These are phyloP conservation scores for Camellia sinensis DNA, from an alignment of 148 eudicot species.

Conservation along the genomic window DNA sequence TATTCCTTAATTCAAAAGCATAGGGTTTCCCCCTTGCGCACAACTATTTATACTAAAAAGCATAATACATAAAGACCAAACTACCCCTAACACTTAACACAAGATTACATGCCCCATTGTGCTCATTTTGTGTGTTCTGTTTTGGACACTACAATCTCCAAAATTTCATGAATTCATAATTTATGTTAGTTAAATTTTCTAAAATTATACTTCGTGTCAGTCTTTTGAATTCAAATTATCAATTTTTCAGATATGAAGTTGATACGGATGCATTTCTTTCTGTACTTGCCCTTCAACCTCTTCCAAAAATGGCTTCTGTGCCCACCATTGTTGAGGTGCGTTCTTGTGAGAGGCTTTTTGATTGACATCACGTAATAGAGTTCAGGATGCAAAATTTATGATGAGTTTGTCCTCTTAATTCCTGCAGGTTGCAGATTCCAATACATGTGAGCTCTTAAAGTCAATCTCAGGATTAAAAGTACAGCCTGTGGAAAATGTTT, in stretches of 20 bases:
- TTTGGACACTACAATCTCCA: background rate
- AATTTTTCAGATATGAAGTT: constrained; percentile 73
- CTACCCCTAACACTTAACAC: no score
- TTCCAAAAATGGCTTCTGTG: constrained; percentile 55
- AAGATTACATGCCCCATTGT: background rate
- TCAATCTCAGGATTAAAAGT: constrained; percentile 91
- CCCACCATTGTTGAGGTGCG: constrained; percentile 92
- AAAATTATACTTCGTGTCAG: background rate
- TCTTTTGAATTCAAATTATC: background rate
- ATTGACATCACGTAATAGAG: background rate
- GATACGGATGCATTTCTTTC: constrained; percentile 95
- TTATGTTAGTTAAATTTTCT: background rate
- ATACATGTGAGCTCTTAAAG: constrained; percentile 82
- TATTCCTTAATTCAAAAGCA: no score
- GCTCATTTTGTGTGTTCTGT: background rate
- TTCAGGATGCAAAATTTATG: constrained; percentile 1
- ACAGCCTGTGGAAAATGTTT: constrained; percentile 86
- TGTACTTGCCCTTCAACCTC: constrained; percentile 90
- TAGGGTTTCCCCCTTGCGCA: no score
- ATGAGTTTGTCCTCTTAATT: constrained; percentile 2
- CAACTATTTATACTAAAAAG: no score
- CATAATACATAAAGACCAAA: no score
- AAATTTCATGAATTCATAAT: background rate
- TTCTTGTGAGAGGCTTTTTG: constrained; percentile 11
- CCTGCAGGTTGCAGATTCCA: constrained; percentile 79